These are phyloP conservation scores for Homolaphlyctis polyrhiza DNA, from an alignment of 371 early-diverging fungal species.

Conservation along the genomic window DNA sequence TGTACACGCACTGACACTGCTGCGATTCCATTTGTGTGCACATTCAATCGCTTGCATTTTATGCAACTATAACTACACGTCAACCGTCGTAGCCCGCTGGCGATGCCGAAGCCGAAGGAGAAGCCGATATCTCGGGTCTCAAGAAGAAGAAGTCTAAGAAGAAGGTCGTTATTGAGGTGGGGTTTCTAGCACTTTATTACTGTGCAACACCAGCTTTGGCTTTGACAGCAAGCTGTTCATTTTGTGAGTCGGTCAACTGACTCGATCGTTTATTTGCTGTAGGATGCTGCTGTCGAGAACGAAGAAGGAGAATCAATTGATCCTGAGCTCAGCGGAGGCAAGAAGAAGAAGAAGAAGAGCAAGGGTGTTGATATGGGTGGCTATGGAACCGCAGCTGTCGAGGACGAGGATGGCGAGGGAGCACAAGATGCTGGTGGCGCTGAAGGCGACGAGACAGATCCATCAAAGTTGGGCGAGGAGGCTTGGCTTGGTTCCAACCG, in stretches of 20 bases:
- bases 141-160: slow-evolving; percentile 93
- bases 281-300: slow-evolving; percentile 42
- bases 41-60: no score
- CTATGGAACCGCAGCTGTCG: slow-evolving; percentile 37
- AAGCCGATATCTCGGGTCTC: slow-evolving; percentile 63
- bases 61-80: no score
- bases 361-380: slow-evolving; percentile 64
- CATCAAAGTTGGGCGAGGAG: slow-evolving; percentile 48
- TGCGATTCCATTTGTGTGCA: no score
- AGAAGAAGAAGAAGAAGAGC: slow-evolving; percentile 92
- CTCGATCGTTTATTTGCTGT: background rate
- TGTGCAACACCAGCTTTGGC: background rate
- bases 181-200: slow-evolving; percentile 7
- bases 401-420: slow-evolving; percentile 23
- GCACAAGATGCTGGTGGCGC: slow-evolving; percentile 15
- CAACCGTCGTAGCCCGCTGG: no score
- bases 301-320: slow-evolving; percentile 58
- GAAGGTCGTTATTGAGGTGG: slow-evolving; percentile 50
- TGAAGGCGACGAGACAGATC: slow-evolving; percentile 10
- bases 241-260: background rate
- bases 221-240: background rate
- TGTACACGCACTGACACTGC: no score
- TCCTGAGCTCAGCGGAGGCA: slow-evolving; percentile 65
- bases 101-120: slow-evolving; percentile 37
- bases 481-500: slow-evolving; percentile 85